These are phyloP conservation scores for Scheffersomyces coipomensis DNA, from an alignment of 805 yeast genomes.

Conservation along the genomic window DNA sequence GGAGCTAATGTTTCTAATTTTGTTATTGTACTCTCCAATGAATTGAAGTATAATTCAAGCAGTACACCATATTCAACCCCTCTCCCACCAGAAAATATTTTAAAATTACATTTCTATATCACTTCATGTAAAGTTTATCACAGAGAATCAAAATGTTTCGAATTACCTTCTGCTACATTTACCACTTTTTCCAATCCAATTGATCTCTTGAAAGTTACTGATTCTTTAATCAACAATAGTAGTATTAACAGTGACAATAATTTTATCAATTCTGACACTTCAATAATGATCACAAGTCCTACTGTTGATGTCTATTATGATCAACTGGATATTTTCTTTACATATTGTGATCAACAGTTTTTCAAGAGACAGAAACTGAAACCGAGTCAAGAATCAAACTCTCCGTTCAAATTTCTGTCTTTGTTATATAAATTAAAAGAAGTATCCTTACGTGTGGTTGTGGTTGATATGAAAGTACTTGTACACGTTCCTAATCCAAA, in stretches of 20 bases:
- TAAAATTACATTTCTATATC: constrained; percentile 19
- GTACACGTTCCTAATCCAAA: constrained; percentile 15
- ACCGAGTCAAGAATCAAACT: constrained; percentile 5
- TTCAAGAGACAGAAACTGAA: not conserved
- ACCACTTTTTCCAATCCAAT: constrained; percentile 20
- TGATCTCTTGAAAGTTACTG: constrained; percentile 18
- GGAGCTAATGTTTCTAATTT: constrained; percentile 18
- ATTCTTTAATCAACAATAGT: constrained; percentile 7
- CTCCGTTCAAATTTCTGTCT: constrained; percentile 2
- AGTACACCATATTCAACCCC: not conserved
- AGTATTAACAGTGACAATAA: constrained; percentile 4
- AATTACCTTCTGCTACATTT: constrained; percentile 34
- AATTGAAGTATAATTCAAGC: constrained; percentile 4
- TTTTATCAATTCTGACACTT: constrained; percentile 10
- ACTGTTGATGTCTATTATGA: constrained; percentile 36
- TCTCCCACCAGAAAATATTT: not conserved
- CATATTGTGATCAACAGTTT: not conserved
- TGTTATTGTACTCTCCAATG: constrained; percentile 13
- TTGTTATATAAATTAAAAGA: constrained; percentile 11
- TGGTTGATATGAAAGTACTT: constrained; percentile 28
- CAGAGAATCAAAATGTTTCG: constrained; percentile 27
- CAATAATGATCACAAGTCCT: constrained; percentile 31
- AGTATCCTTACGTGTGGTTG: constrained; percentile 19
- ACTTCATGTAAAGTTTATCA: constrained; percentile 29
- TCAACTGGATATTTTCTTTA: constrained; percentile 23